phyloP scores from a whole-genome alignment of 2,329 filamentous ascomycete species.

The Esteya vermicola region DNA sequence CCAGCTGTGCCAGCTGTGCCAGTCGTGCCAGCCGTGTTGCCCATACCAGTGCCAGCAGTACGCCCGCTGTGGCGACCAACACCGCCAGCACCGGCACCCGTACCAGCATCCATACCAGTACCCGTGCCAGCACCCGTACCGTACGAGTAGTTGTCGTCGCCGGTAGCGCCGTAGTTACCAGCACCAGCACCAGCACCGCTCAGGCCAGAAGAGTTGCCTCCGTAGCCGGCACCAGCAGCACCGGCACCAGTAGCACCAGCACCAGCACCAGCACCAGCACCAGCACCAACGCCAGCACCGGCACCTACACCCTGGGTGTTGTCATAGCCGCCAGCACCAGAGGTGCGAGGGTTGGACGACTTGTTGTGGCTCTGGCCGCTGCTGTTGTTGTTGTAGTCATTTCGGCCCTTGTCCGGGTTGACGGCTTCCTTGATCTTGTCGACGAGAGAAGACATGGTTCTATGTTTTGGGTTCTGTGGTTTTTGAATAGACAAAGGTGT shows the following conservation, averaged over 20 bases:
- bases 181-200: no score
- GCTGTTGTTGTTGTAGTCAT: not conserved
- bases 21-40: constrained; percentile 31
- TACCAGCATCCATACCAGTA: not conserved
- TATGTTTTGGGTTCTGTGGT: constrained; percentile 1
- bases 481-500: no score
- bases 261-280: no score
- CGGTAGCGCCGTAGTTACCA: no score
- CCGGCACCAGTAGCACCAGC: no score
- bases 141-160: constrained; percentile 2
- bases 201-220: no score
- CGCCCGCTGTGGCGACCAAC: constrained; percentile 1
- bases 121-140: not conserved
- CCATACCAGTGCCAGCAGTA: constrained; percentile 11
- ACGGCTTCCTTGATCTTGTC: constrained; percentile 47
- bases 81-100: not conserved
- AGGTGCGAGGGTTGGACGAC: not conserved
- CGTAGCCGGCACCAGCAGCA: no score
- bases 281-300: no score
- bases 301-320: no score
- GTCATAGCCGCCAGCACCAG: no score
- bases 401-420: constrained; percentile 16
- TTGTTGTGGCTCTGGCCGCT: not conserved
- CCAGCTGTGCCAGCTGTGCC: no score
- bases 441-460: constrained; percentile 39